Base-by-base conservation (phyloP, 495 filamentous ascomycete species). In the Pseudevernia furfuracea region DNA sequence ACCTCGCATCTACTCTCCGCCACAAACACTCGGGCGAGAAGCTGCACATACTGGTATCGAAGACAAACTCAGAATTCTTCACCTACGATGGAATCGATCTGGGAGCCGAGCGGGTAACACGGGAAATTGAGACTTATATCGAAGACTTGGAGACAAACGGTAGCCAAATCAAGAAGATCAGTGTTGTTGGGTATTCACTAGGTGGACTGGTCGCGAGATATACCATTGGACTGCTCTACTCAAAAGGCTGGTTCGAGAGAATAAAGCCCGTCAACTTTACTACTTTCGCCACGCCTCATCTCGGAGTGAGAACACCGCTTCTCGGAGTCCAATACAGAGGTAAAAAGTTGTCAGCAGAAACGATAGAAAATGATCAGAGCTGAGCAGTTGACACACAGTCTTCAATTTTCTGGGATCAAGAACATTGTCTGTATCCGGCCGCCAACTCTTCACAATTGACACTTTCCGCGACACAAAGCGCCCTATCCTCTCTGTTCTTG, bases 41-140 rank as follows among this genome's bases (percentile, higher is more conserved):
- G 37, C 73, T 97, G 9, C 81, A 92, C 72, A 83, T 96, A 60
- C 81, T 96, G 32, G 78, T 87, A 38, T 82, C 87, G 6, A 88
- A 92, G 75, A 82, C 85, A 63, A 97, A 97, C 74, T 79, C 84
- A 60, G 90, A 91, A 8, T 87, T 77, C 65, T 89, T 87, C 75
- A 97, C 93, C 30, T 97, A 97, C 74, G 93, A 97, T 76, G 93
- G 93, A 60, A 91, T 97, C 71, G 92, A 97, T 69, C 77, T 87
- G 12, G 90, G 92, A 62, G 93, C 90, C 63, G 93, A 97, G 79
- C 86, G 93, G 46, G 85, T 97, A 38, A 88, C 87, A 25, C 78
- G 85, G 67, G 93, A 97, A 78, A 90, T 97, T 60, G 92, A 97
- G 74, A 85, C 92, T 67, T 86, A 85, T 44, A 74, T 97, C 39